A percentile compares a stretch with the other conserved stretches of the same genome.
These are phyloP conservation scores for Coccomyxa sp. DNA, from an alignment of 139 green algal genomes.

Conservation along the genomic window DNA sequence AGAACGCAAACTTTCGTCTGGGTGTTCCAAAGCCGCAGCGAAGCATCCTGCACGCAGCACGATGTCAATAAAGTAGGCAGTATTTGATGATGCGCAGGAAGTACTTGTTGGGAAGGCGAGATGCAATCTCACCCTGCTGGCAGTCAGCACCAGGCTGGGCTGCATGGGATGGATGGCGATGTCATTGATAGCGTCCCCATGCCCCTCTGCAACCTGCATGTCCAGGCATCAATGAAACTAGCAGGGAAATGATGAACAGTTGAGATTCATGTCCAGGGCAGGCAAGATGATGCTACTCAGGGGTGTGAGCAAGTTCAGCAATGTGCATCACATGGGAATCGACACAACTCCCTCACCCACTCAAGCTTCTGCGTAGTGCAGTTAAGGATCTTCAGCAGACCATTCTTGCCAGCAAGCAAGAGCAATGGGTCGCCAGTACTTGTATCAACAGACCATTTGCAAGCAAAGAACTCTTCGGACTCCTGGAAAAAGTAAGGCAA, in stretches of 20 bases:
- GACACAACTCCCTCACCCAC: background rate
- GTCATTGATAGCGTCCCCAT: constrained; percentile 75
- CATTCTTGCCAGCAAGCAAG: constrained; percentile 62
- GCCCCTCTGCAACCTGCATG: constrained; percentile 47
- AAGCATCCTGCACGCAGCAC: constrained; percentile 31
- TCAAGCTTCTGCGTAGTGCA: constrained; percentile 25
- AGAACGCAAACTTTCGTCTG: constrained; percentile 43
- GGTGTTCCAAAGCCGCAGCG: constrained; percentile 58
- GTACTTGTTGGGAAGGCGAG: no score
- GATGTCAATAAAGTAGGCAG: background rate
- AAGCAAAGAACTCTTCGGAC: constrained; percentile 60
- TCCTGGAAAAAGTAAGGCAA: constrained; percentile 2
- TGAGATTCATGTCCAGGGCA: background rate
- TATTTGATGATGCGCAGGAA: no score
- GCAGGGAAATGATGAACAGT: no score
- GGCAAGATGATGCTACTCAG: background rate
- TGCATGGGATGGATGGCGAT: constrained; percentile 53
- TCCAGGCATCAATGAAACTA: background rate
- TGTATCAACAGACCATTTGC: constrained; percentile 52
- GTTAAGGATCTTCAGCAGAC: constrained; percentile 52
- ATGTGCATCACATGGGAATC: background rate
- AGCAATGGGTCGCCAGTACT: constrained; percentile 48
- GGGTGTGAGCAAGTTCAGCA: background rate
- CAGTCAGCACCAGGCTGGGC: constrained; percentile 56
- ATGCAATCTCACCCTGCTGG: constrained; percentile 41